Percentiles rank a stretch among this genome's conserved stretches.
Evolutionary conservation across 257 asterid genomes (phyloP).

Genomic region (Coffea canephora): DNA sequence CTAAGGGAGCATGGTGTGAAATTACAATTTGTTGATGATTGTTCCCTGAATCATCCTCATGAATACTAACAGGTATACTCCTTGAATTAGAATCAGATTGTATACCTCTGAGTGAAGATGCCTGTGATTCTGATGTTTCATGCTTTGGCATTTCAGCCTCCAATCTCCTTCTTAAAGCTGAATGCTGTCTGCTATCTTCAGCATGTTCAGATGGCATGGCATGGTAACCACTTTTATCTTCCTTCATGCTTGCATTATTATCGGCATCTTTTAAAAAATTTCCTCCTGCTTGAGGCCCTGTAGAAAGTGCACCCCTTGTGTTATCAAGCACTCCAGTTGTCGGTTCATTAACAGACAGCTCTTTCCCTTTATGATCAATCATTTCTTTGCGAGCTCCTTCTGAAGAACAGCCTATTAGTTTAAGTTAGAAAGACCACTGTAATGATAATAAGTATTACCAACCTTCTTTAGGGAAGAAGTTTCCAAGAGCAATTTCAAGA

Average conservation of each 20-base stretch:
- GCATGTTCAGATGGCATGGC: slow-evolving; percentile 46
- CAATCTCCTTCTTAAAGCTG: slow-evolving; percentile 38
- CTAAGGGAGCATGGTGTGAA: slow-evolving; percentile 41
- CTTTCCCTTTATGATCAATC: slow-evolving; percentile 75
- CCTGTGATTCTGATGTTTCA: slow-evolving; percentile 55
- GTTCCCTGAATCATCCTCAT: slow-evolving; percentile 50
- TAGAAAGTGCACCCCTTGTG: slow-evolving; percentile 33
- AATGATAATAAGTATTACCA: slow-evolving; percentile 24
- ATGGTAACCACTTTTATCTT: slow-evolving; percentile 47
- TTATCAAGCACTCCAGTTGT: slow-evolving; percentile 52
- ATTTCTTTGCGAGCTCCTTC: slow-evolving; percentile 74
- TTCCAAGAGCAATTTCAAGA: slow-evolving; percentile 97
- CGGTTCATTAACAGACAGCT: slow-evolving; percentile 55
- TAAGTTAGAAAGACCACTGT: slow-evolving; percentile 11
- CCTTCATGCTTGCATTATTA: slow-evolving; percentile 45
- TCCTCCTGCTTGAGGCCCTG: slow-evolving; percentile 31
- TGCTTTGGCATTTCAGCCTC: slow-evolving; percentile 46
- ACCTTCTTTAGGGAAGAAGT: slow-evolving; percentile 79
- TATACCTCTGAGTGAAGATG: slow-evolving; percentile 47
- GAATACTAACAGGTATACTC: slow-evolving; percentile 36
- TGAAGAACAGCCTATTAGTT: slow-evolving; percentile 37
- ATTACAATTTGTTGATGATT: slow-evolving; percentile 33
- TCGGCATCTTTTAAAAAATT: slow-evolving; percentile 52
- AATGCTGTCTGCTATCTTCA: slow-evolving; percentile 51
- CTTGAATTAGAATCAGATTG: slow-evolving; percentile 43